Evolutionary conservation across 495 filamentous ascomycete species (phyloP).

Genomic region (Gamarada debralockiae): DNA sequence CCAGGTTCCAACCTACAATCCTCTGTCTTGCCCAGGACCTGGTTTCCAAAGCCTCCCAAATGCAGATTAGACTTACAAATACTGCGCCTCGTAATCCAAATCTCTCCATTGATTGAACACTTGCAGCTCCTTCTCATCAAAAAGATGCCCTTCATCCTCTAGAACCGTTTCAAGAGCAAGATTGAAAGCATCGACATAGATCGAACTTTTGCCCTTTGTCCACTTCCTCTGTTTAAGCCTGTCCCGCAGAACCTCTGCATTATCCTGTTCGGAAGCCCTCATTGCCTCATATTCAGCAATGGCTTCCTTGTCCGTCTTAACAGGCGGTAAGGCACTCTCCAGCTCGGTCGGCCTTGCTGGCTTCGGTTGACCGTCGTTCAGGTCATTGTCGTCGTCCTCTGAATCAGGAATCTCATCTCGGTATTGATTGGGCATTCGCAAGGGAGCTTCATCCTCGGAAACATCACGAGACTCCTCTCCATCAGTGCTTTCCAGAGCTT

Average conservation of each 20-base stretch:
- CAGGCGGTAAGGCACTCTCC: slow-evolving; percentile 68
- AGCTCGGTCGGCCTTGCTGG: slow-evolving; percentile 58
- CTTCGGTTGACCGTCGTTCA: slow-evolving; percentile 28
- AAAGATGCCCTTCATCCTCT: slow-evolving; percentile 84
- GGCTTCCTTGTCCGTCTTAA: slow-evolving; percentile 64
- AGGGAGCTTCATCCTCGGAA: slow-evolving; percentile 5
- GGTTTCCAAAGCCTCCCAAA: too few relatives aligned
- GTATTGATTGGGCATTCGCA: slow-evolving; percentile 4
- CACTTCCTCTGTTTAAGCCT: slow-evolving; percentile 37
- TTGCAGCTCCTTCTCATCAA: slow-evolving; percentile 71
- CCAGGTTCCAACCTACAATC: too few relatives aligned
- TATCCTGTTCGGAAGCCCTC: slow-evolving; percentile 34
- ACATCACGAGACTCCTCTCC: slow-evolving; percentile 25
- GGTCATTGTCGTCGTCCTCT: slow-evolving; percentile 27
- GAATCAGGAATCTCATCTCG: slow-evolving; percentile 28
- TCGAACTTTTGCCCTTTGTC: slow-evolving; percentile 64
- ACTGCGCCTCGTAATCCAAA: slow-evolving; percentile 83
- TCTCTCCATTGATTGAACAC: slow-evolving; percentile 74
- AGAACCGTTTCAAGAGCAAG: slow-evolving; percentile 87
- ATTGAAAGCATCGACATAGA: slow-evolving; percentile 98
- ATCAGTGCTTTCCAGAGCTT: slow-evolving; percentile 32
- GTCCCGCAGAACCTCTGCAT: slow-evolving; percentile 19
- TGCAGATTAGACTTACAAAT: slow-evolving; percentile 42
- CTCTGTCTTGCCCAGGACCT: too few relatives aligned
- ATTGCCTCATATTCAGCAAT: slow-evolving; percentile 76